phyloP scores from a whole-genome alignment of 2,329 filamentous ascomycete species.

The Penicillium sp. region DNA sequence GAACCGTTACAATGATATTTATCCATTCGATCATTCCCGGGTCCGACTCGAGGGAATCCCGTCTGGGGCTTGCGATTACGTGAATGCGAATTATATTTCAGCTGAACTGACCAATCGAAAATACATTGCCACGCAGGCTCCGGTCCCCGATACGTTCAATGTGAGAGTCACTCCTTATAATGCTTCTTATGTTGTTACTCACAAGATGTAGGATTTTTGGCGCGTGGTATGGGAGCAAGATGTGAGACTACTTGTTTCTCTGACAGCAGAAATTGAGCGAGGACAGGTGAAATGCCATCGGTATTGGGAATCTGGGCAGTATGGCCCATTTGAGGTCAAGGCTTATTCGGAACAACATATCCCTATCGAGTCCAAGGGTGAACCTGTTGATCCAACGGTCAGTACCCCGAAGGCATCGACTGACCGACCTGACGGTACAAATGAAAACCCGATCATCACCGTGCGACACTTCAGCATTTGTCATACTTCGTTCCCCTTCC shows the following conservation, averaged over 20 bases:
- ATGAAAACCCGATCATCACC: slow-evolving; percentile 65
- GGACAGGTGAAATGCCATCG: slow-evolving; percentile 93
- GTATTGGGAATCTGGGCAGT: slow-evolving; percentile 81
- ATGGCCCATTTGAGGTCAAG: slow-evolving; percentile 73
- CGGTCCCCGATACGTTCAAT: slow-evolving; percentile 86
- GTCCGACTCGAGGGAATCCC: slow-evolving; percentile 72
- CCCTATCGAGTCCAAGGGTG: slow-evolving; percentile 64
- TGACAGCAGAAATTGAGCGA: slow-evolving; percentile 90
- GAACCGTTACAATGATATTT: slow-evolving; percentile 97
- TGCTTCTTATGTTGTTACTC: background rate
- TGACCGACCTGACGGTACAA: slow-evolving; percentile 28
- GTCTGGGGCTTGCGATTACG: slow-evolving; percentile 77
- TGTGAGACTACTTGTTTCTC: slow-evolving; percentile 89
- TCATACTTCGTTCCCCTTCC: slow-evolving; percentile 74
- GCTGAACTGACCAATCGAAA: slow-evolving; percentile 79
- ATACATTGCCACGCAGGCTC: slow-evolving; percentile 95
- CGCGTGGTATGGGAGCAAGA: slow-evolving; percentile 97
- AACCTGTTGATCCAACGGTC: slow-evolving; percentile 34
- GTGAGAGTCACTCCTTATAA: slow-evolving; percentile 52
- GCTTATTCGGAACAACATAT: slow-evolving; percentile 78
- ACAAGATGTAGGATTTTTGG: slow-evolving; percentile 78
- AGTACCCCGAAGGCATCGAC: background rate
- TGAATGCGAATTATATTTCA: slow-evolving; percentile 88
- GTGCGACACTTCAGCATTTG: slow-evolving; percentile 84
- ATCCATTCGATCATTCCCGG: slow-evolving; percentile 90